Evolutionary conservation across 805 yeast species (phyloP), one percentile per base, ranked within the genome.

Genomic region (Saccharomycopsis lassenensis): DNA sequence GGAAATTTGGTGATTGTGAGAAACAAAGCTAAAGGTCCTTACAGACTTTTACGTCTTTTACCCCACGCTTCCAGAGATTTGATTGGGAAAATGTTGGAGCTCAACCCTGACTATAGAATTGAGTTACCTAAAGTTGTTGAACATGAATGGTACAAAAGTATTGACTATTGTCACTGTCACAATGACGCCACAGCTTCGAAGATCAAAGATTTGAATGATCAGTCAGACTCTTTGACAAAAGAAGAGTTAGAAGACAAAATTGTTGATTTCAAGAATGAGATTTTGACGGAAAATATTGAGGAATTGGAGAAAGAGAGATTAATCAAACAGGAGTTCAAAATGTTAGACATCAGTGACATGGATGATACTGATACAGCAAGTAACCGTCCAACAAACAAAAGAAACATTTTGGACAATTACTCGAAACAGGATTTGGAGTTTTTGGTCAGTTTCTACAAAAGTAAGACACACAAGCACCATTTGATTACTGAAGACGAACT

Each of bases 41-140:
- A 82, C 58, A 64, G 93, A 51, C 59, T 82, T 45, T 70, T 82
- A 75, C 69, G 94, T 56, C 59, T 82, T 34, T 58, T 82, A 24
- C 94, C 94, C 3, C 94, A 82, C 54, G 86, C 89, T 7, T 64
- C 91, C 10, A 67, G 94, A 54, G 89, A 87, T 11, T 63, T 82
- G n/a, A 63, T 82, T 26, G 76, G 80, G 19, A 65, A 60, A 40
- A 80, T 82, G 76, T 57, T 82, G 16, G 66, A 65, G 37, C 62
- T 78, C 7, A 82, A 80, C 45, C 77, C 82, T 7, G 40, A 41
- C 1, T 61, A 65, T 39, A 66, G 93, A 49, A 69, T 71, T 15
- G 52, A 69, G 2, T 67, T 86, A 55, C 63, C 62, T 5, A 76
- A 71, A 11, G 68, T 86, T 2, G 40, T 67, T 30, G 49, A 56